Base-by-base conservation (phyloP, 192 early-diverging fungal species). In the Rhizoclosmatium sp. region DNA sequence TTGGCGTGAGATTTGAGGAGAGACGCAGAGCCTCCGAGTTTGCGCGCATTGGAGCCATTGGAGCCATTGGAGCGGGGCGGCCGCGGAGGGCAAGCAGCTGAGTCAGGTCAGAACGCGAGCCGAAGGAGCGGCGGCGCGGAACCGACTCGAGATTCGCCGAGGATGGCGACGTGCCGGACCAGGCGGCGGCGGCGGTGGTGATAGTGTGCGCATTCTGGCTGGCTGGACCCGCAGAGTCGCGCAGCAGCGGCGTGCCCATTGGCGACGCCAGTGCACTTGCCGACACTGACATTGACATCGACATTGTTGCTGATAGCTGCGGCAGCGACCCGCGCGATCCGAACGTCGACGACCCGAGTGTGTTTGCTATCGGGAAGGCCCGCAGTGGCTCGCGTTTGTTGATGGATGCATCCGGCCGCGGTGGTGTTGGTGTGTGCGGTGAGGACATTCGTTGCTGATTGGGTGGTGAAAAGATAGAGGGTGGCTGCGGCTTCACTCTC, bases 111-210 rank as follows among this genome's bases (percentile, higher is more conserved):
- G n/a, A n/a, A 10, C 46, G 31, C 39, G 75, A 76, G 23, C 75
- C 75, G 60, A 76, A 76, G 19, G 47, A 54, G 3, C 75, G 61
- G 45, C 75, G 75, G 9, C 75, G 75, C 65, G 75, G 75, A 14
- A 64, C 62, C 31, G 59, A 62, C 10, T 65, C 75, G 9, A 76
- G 49, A 39, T 71, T 71, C 16, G 69, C 69, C 5, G 51, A 54
- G 16, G 48, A 56, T 1, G 69, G 69, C 69, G 46, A 21, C 47
- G 51, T 19, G n/a, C 31, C 9, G 5, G 47, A 16, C 40, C 10
- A 9, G 39, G 47, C 66, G 66, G 21, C 42, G 14, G 66, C 66
- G 40, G 23, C 61, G 1, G 7, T 21, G 61, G 61, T 21, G 21
- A 64, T 0, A 12, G 51, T 16, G 51, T 12, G 51, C 16, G 51